A percentile compares a stretch with the other conserved stretches of the same genome.
phyloP scores from a whole-genome alignment of 495 filamentous ascomycete genomes.

The Staphylotrichum longicolle region DNA sequence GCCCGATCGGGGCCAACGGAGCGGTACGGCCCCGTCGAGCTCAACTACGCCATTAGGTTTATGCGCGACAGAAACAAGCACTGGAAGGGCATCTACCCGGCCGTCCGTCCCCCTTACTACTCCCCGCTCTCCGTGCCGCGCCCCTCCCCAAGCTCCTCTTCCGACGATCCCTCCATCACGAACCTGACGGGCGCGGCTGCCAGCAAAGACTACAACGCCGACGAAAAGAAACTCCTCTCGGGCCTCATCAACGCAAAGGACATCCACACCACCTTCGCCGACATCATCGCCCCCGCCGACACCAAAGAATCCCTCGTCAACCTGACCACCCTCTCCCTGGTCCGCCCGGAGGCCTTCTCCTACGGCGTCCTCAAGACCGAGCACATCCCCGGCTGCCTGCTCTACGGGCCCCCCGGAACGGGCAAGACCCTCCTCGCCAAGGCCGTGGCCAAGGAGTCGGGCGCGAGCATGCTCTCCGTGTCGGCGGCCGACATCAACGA shows the following conservation, averaged over 20 bases:
- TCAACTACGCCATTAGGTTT: constrained; percentile 26
- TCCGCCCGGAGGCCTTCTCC: constrained; percentile 89
- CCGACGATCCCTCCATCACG: constrained; percentile 7
- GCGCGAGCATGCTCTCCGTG: constrained; percentile 70
- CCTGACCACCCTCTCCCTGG: constrained; percentile 80
- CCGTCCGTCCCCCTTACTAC: constrained; percentile 32
- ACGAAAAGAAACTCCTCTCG: constrained; percentile 79
- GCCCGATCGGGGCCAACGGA: constrained; percentile 15
- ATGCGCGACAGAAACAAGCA: constrained; percentile 28
- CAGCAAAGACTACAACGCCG: constrained; percentile 41
- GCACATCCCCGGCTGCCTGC: constrained; percentile 80
- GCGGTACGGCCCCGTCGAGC: constrained; percentile 16
- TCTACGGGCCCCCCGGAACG: constrained; percentile 94
- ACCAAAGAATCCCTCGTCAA: constrained; percentile 88
- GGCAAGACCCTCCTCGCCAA: constrained; percentile 95
- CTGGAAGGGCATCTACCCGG: constrained; percentile 25
- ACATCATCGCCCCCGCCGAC: constrained; percentile 75
- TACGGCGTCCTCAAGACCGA: constrained; percentile 93
- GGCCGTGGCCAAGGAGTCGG: constrained; percentile 91
- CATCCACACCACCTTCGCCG: constrained; percentile 79
- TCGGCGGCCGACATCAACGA: constrained; percentile 74
- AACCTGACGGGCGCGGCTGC: constrained; percentile 13
- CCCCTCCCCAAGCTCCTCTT: neutral
- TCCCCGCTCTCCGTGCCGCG: constrained; percentile 27
- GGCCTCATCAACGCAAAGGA: constrained; percentile 78